Evolutionary conservation across 1,284 basidiomycete genomes (phyloP).

Genomic region (Trametes versicolor): DNA sequence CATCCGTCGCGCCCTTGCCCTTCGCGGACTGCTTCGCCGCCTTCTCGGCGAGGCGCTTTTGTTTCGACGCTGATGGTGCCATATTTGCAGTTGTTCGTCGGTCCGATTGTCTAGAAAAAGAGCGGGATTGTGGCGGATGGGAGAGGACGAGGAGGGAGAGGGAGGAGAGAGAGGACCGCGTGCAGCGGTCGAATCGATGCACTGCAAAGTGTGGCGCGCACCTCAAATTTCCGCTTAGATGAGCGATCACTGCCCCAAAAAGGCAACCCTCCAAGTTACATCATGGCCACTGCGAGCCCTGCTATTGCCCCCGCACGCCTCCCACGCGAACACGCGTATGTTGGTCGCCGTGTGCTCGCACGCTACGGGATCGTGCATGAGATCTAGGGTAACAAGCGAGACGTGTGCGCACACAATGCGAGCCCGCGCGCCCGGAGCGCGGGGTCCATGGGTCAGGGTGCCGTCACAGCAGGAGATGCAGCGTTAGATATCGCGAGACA

Average conservation of each 20-base stretch:
- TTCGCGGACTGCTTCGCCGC: conserved; percentile 80
- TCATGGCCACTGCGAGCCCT: not conserved
- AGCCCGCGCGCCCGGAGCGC: too few species aligned
- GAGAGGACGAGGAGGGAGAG: conserved; percentile 8
- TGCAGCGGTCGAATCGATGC: conserved; percentile 9
- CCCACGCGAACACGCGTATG: not conserved
- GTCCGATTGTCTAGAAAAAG: not conserved
- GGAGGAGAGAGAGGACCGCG: conserved; percentile 12
- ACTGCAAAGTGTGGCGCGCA: conserved; percentile 10
- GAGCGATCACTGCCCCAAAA: conserved; percentile 22
- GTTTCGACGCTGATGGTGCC: conserved; percentile 84
- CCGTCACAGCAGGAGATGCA: too few species aligned
- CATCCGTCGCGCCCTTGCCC: conserved; percentile 50
- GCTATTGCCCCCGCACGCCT: not conserved
- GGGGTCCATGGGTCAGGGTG: too few species aligned
- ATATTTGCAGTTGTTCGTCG: conserved; percentile 47
- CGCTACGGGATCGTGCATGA: not conserved
- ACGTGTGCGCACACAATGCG: too few species aligned
- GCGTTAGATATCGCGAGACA: too few species aligned
- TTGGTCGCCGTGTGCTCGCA: not conserved
- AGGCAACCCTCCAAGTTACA: conserved; percentile 20
- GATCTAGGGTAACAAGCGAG: too few species aligned
- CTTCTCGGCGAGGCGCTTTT: conserved; percentile 91
- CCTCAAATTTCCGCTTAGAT: conserved; percentile 42
- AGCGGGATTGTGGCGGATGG: conserved; percentile 5